These are phyloP conservation scores for Glycine tomentella DNA, from an alignment of 306 rosid species.

Conservation along the genomic window DNA sequence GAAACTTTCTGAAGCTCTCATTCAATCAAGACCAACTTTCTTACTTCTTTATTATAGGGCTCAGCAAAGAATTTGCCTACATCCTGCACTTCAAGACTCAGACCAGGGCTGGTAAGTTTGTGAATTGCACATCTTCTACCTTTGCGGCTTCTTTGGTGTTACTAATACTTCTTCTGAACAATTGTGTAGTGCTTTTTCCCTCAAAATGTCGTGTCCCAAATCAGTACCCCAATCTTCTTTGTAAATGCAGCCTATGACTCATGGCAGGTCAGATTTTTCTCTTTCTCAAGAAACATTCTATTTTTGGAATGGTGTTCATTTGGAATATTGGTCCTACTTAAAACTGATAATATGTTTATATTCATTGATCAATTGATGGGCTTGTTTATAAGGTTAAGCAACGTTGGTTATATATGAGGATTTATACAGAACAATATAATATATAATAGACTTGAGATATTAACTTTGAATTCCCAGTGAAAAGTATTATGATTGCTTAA, in stretches of 20 bases:
- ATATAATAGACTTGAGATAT: conserved; percentile 1
- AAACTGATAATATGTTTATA: not conserved
- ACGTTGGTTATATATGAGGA: not conserved
- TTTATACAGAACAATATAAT: conserved; percentile 8
- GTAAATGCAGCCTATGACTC: conserved; percentile 97
- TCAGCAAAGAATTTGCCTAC: conserved; percentile 74
- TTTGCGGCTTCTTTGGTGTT: conserved; percentile 4
- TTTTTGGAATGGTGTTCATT: not conserved
- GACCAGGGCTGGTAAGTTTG: conserved; percentile 74
- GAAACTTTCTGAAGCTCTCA: conserved; percentile 27
- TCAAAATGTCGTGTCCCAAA: conserved; percentile 66
- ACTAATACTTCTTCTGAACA: conserved; percentile 35
- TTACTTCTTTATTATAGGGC: conserved; percentile 51
- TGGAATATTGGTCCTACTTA: not conserved
- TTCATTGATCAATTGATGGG: conserved; percentile 29
- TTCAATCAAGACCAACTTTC: not conserved
- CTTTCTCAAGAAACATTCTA: not conserved
- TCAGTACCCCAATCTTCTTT: conserved; percentile 79
- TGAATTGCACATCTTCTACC: conserved; percentile 24
- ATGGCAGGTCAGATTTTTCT: conserved; percentile 83
- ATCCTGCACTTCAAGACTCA: conserved; percentile 77
- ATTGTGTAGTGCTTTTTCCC: conserved; percentile 90
- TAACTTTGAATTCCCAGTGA: not conserved
- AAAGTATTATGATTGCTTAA: not conserved
- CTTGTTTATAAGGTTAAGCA: conserved; percentile 2